Evolutionary conservation across 352 stramenopile species (phyloP).

Genomic region (Phytopythium litorale): DNA sequence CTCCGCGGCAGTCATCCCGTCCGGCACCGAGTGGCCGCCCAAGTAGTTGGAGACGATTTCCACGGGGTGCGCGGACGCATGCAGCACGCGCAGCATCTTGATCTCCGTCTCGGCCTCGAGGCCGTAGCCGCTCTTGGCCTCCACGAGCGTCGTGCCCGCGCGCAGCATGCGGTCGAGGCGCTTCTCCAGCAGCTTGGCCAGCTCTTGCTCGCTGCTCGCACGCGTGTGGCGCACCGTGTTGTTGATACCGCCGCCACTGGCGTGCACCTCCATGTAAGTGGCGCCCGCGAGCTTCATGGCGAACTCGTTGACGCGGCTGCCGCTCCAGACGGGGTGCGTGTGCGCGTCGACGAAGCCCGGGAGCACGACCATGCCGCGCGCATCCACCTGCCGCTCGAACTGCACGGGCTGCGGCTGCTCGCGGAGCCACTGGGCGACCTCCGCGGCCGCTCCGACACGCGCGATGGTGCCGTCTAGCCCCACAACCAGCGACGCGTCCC

Average conservation of each 20-base stretch:
- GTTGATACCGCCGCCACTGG: constrained; percentile 75
- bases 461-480: constrained; percentile 48
- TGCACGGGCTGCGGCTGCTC: constrained; percentile 49
- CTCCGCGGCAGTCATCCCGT: constrained; percentile 57
- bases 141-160: constrained; percentile 68
- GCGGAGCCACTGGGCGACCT: constrained; percentile 55
- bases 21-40: constrained; percentile 71
- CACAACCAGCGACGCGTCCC: constrained; percentile 58
- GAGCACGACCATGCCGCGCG: constrained; percentile 60
- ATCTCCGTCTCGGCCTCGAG: constrained; percentile 79
- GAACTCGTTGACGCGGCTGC: constrained; percentile 84
- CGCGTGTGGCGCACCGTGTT: constrained; percentile 72
- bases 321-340: constrained; percentile 82
- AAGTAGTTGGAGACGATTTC: constrained; percentile 82
- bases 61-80: constrained; percentile 51
- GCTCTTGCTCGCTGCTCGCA: constrained; percentile 57
- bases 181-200: constrained; percentile 39
- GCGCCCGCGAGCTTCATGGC: constrained; percentile 84
- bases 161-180: constrained; percentile 75
- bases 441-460: constrained; percentile 47
- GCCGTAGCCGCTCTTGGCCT: constrained; percentile 83
- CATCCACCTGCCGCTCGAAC: constrained; percentile 77
- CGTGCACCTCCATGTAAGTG: constrained; percentile 84
- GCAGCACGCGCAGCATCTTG: constrained; percentile 84
- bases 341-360: constrained; percentile 80